Evolutionary conservation across 192 early-diverging fungal species (phyloP).

Genomic region (Dimargaris xerosporica): DNA sequence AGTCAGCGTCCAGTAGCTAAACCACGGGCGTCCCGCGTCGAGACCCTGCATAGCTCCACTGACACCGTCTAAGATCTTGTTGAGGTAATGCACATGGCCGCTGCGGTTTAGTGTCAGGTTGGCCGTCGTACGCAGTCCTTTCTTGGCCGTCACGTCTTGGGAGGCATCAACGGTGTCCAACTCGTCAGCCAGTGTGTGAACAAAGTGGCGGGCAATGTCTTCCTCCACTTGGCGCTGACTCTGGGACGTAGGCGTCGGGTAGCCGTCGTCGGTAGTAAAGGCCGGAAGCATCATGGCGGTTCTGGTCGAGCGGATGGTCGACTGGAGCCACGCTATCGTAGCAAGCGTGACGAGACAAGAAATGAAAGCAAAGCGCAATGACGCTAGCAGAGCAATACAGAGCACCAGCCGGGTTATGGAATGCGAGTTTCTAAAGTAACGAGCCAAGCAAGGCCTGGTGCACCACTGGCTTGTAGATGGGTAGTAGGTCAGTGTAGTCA

Average conservation of each 20-base stretch:
- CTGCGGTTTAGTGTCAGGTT: conserved; percentile 29
- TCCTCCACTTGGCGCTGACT: conserved; percentile 25
- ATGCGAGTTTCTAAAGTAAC: too few relatives aligned
- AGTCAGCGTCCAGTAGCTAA: conserved; percentile 82
- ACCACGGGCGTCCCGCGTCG: conserved; percentile 84
- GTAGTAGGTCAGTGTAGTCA: too few relatives aligned
- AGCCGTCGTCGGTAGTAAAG: conserved; percentile 28
- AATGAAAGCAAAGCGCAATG: too few relatives aligned
- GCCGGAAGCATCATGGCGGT: too few relatives aligned
- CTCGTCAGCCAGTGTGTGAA: not conserved
- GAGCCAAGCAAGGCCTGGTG: too few relatives aligned
- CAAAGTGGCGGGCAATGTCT: conserved; percentile 16
- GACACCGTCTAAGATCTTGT: conserved; percentile 30
- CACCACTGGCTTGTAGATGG: too few relatives aligned
- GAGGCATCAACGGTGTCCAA: conserved; percentile 15
- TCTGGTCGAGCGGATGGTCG: too few relatives aligned
- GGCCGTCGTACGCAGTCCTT: conserved; percentile 20
- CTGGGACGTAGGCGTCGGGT: conserved; percentile 24
- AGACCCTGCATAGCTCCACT: conserved; percentile 39
- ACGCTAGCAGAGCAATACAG: too few relatives aligned
- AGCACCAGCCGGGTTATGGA: too few relatives aligned
- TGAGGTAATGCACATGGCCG: conserved; percentile 42
- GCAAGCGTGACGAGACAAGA: too few relatives aligned
- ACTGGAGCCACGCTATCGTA: too few relatives aligned
- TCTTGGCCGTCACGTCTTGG: conserved; percentile 12